Evolutionary conservation across 202 grass and related monocot species (phyloP).

Genomic region (Musa balbisiana): DNA sequence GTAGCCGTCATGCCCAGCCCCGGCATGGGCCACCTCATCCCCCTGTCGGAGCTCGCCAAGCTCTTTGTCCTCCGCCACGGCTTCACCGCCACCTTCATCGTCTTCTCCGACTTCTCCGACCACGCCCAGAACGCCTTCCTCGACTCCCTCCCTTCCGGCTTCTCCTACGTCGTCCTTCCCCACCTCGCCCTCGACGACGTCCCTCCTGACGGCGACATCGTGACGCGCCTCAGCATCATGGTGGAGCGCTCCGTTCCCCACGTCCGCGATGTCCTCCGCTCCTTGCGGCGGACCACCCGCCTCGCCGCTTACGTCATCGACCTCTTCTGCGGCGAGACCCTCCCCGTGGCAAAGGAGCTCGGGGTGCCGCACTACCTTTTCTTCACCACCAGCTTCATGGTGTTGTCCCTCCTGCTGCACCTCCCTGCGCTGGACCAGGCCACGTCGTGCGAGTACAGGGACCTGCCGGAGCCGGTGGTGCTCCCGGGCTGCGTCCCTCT

Average conservation of each 20-base stretch:
- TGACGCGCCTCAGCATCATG: background rate
- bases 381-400: constrained; percentile 21
- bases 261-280: constrained; percentile 24
- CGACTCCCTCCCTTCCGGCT: constrained; percentile 14
- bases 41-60: constrained; percentile 41
- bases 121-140: constrained; percentile 40
- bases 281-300: background rate
- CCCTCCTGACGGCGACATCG: background rate
- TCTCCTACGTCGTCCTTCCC: background rate
- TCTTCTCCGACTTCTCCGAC: constrained; percentile 35
- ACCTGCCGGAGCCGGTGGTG: constrained; percentile 37
- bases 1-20: constrained; percentile 45
- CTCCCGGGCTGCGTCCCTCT: constrained; percentile 44
- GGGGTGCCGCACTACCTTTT: constrained; percentile 29
- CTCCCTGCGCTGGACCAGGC: constrained; percentile 26
- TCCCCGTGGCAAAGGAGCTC: constrained; percentile 36
- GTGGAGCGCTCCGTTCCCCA: constrained; percentile 20
- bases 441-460: constrained; percentile 37
- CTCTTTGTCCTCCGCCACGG: constrained; percentile 29
- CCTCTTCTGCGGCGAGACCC: constrained; percentile 27
- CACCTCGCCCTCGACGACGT: background rate
- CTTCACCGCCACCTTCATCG: constrained; percentile 34
- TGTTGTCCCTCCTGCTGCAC: constrained; percentile 29
- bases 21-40: constrained; percentile 73
- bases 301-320: constrained; percentile 38